Evolutionary conservation across 345 rosid species (phyloP).

Genomic region (Rhizophora mangle): DNA sequence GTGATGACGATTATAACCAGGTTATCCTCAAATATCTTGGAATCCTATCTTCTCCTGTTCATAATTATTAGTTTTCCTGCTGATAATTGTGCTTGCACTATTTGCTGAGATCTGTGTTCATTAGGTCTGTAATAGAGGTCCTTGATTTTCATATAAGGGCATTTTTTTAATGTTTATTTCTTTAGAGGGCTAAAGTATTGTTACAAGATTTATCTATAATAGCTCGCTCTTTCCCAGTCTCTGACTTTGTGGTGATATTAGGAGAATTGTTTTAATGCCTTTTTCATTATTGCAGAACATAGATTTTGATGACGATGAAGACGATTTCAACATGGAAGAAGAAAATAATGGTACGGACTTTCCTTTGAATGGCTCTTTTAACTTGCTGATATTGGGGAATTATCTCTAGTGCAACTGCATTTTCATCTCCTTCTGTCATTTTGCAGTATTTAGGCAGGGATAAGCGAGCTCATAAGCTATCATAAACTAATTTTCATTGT

Average conservation of each 20-base stretch:
- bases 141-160: too few species aligned
- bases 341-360: slow-evolving; percentile 37
- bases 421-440: not conserved
- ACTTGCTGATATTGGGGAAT: not conserved
- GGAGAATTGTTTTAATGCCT: too few species aligned
- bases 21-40: slow-evolving; percentile 16
- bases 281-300: slow-evolving; percentile 28
- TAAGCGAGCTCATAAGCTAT: not conserved
- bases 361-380: not conserved
- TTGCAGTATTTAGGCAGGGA: not conserved
- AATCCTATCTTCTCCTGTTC: not conserved
- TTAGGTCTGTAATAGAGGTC: too few species aligned
- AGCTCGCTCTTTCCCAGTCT: too few species aligned
- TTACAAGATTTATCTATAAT: too few species aligned
- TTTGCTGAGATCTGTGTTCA: too few species aligned
- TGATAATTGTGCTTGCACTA: too few species aligned
- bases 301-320: slow-evolving; percentile 54
- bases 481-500: not conserved
- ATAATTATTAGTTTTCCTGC: not conserved
- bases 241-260: too few species aligned
- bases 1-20: slow-evolving; percentile 55
- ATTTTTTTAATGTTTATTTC: too few species aligned
- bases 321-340: slow-evolving; percentile 43
- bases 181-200: too few species aligned
- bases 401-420: not conserved